These are phyloP conservation scores for Alternaria sp. DNA, from an alignment of 2,329 filamentous ascomycete species.

Conservation along the genomic window DNA sequence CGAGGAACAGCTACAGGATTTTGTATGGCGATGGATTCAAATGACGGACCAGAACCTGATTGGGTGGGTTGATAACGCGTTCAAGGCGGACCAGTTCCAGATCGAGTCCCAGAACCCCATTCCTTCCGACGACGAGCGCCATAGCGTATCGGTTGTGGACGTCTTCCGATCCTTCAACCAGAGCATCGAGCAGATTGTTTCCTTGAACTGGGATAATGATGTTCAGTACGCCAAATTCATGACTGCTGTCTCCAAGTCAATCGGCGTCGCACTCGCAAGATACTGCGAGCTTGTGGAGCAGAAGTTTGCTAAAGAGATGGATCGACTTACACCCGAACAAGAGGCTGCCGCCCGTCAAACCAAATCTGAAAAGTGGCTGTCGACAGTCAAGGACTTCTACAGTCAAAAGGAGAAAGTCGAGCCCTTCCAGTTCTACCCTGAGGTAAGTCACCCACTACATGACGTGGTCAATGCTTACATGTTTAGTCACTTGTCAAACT, in stretches of 20 bases:
- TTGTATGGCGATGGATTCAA: conserved; percentile 95
- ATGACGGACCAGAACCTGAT: conserved; percentile 81
- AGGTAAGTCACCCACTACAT: conserved; percentile 65
- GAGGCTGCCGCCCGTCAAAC: conserved; percentile 79
- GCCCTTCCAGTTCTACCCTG: conserved; percentile 94
- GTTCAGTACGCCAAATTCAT: conserved; percentile 96
- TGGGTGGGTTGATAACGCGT: conserved; percentile 86
- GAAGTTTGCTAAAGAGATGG: conserved; percentile 90
- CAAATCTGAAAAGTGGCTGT: conserved; percentile 90
- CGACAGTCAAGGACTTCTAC: conserved; percentile 93
- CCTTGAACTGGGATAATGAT: conserved; percentile 91
- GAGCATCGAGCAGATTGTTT: conserved; percentile 83
- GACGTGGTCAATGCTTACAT: conserved; percentile 8
- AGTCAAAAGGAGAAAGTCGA: conserved; percentile 91
- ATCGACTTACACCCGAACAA: conserved; percentile 87
- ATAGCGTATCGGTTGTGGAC: conserved; percentile 92
- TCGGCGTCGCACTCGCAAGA: conserved; percentile 80
- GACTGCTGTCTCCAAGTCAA: conserved; percentile 87
- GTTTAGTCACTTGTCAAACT: conserved; percentile 90
- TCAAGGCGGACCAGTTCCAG: conserved; percentile 88
- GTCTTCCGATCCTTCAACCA: conserved; percentile 95
- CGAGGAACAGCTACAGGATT: conserved; percentile 84
- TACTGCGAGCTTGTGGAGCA: conserved; percentile 94
- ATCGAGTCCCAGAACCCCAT: conserved; percentile 72
- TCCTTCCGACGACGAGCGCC: conserved; percentile 80